Base-by-base conservation (phyloP, 1,139 yeast genomes). In the Candida sojae region DNA sequence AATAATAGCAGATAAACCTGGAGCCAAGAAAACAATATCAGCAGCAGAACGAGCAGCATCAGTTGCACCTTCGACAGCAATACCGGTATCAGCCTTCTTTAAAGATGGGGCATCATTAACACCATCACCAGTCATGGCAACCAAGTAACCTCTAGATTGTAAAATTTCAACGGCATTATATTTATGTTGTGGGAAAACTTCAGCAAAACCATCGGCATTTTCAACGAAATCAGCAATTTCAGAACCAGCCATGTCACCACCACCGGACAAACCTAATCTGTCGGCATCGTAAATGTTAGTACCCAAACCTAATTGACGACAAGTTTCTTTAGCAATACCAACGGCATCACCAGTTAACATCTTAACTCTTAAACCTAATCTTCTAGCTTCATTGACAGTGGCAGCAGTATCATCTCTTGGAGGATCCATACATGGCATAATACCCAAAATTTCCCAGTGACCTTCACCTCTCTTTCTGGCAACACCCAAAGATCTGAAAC, bases 341-440 rank as follows among this genome's bases (percentile, higher is more conserved):
- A 90, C 96, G 77, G 97, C 97, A 79, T 90, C 97, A 88, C 97
- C 97, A 80, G 97, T 90, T 73, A 90, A 84, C 97, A 90, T 90
- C 89, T 90, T 90, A 65, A 90, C 96, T 78, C 95, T 86, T 71
- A 90, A 83, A 88, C 97, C 97, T 68, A 90, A 84, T 65, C 80
- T 75, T 82, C 89, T 88, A 67, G 97, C 97, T 81, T 90, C 97
- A 75, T 82, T 75, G 73, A 90, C 95, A 74, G 97, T 90, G 70
- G 86, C 88, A 71, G 96, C 97, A 83, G 97, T 90, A 74, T 90
- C 97, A 73, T 89, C 96, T 85, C 97, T 88, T 78, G 97, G 97
- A 68, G 97, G 97, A 77, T 90, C 97, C 93, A 90, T 89, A 83
- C 96, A 89, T 73, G 97, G 96, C 96, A 90, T 89, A 80, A 90